Percentiles rank a stretch among this genome's conserved stretches.
Evolutionary conservation across 805 yeast species (phyloP).

Genomic region (Candida maltosa): DNA sequence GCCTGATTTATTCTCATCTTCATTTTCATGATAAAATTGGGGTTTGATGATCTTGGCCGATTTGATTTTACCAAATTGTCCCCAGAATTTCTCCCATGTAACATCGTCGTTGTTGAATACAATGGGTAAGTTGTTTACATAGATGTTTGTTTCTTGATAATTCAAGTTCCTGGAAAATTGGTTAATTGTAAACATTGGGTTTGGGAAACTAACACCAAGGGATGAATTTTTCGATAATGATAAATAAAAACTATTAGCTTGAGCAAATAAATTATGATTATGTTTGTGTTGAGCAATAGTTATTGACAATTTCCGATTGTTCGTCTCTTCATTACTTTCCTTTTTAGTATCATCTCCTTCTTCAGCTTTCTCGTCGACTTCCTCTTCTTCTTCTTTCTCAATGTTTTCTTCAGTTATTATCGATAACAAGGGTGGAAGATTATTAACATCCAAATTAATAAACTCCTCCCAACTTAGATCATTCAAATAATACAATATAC

Average conservation of each 20-base stretch:
- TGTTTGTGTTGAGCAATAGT: conserved; percentile 37
- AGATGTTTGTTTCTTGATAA: conserved; percentile 68
- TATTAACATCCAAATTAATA: conserved; percentile 19
- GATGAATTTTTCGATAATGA: conserved; percentile 1
- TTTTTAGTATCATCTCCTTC: conserved; percentile 5
- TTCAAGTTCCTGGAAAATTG: conserved; percentile 22
- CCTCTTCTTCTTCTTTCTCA: conserved; percentile 2
- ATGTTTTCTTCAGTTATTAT: too few species aligned
- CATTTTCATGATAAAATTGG: conserved; percentile 25
- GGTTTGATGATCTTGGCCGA: conserved; percentile 43
- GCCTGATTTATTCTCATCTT: conserved; percentile 13
- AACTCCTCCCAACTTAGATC: conserved; percentile 45
- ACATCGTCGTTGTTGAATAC: conserved; percentile 52
- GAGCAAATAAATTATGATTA: conserved; percentile 21
- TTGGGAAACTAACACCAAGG: conserved; percentile 8
- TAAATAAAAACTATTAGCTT: conserved; percentile 7
- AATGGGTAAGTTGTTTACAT: conserved; percentile 61
- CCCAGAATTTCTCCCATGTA: conserved; percentile 37
- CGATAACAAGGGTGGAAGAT: conserved; percentile 5
- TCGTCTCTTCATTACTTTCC: conserved; percentile 3
- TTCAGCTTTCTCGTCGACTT: conserved; percentile 6
- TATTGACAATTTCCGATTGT: conserved; percentile 13
- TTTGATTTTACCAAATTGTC: conserved; percentile 35
- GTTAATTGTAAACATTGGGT: conserved; percentile 11
- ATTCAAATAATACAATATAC: conserved; percentile 47